A percentile compares a stretch with the other conserved stretches of the same genome.
Conservation (phyloP, 371 early-diverging fungal genomes). For the Nematocida ausubeli region DNA sequence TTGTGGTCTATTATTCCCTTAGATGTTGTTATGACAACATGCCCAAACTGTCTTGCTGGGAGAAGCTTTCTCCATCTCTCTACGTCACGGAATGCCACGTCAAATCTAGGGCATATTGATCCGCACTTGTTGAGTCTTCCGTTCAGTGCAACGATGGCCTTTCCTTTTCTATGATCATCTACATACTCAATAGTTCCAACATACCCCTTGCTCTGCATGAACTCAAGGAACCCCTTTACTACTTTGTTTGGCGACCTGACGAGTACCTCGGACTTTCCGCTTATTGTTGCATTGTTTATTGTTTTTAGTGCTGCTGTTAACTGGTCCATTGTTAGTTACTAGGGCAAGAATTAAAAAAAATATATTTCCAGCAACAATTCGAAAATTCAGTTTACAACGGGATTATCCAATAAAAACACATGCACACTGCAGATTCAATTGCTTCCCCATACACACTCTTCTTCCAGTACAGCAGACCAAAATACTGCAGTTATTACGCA, state of each 20-base stretch:
- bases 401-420: too few relatives aligned
- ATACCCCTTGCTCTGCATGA: conserved; percentile 98
- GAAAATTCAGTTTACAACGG: too few relatives aligned
- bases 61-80: conserved; percentile 96
- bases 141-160: conserved; percentile 93
- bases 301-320: conserved; percentile 72
- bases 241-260: conserved; percentile 91
- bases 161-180: conserved; percentile 95
- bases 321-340: conserved; percentile 48
- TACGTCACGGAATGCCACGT: conserved; percentile 82
- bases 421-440: too few relatives aligned
- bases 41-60: conserved; percentile 99
- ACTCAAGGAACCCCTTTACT: conserved; percentile 88
- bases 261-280: conserved; percentile 92
- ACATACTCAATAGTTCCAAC: conserved; percentile 95
- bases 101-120: conserved; percentile 97
- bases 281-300: conserved; percentile 96
- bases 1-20: conserved; percentile 99
- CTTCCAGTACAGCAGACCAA: too few relatives aligned
- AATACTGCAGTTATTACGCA: too few relatives aligned
- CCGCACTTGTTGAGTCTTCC: conserved; percentile 99
- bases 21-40: conserved; percentile 86
- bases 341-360: conserved; percentile 44
- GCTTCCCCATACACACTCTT: too few relatives aligned
- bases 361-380: conserved; percentile 11